Evolutionary conservation across 306 rosid species (phyloP).

Genomic region (Sophora flavescens): DNA sequence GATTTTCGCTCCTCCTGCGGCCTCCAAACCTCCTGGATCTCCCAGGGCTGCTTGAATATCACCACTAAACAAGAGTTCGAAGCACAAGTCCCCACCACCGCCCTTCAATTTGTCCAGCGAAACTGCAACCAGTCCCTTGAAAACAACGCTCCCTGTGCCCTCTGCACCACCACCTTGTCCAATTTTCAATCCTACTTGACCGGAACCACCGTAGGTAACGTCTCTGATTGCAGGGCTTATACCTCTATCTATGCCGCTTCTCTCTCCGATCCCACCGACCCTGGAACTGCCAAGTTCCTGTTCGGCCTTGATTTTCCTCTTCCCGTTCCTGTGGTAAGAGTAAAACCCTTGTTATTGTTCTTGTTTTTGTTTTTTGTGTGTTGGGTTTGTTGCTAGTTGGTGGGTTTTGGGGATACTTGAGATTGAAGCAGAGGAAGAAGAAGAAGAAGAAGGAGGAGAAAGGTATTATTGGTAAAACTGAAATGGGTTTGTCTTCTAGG

Average conservation of each 20-base stretch:
- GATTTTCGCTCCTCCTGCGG: conserved; percentile 47
- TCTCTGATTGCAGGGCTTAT: conserved; percentile 65
- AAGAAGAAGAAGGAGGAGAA: conserved; percentile 16
- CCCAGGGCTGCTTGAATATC: conserved; percentile 81
- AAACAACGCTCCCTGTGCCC: conserved; percentile 73
- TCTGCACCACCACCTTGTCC: conserved; percentile 61
- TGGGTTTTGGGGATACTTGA: conserved; percentile 55
- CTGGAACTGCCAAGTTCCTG: conserved; percentile 68
- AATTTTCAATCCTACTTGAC: conserved; percentile 47
- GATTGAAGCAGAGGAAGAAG: conserved; percentile 33
- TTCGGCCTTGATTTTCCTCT: conserved; percentile 52
- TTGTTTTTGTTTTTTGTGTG: conserved; percentile 48
- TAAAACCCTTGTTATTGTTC: conserved; percentile 43
- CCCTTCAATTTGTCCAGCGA: background rate
- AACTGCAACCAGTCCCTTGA: conserved; percentile 65
- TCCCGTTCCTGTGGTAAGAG: conserved; percentile 39
- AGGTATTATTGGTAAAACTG: conserved; percentile 33
- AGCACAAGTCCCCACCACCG: background rate
- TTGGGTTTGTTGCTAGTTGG: conserved; percentile 41
- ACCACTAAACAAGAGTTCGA: conserved; percentile 61
- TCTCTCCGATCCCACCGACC: conserved; percentile 58
- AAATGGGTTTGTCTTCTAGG: conserved; percentile 53
- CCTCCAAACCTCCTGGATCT: conserved; percentile 50
- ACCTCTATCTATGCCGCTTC: conserved; percentile 76
- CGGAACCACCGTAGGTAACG: conserved; percentile 57